A percentile compares a stretch with the other conserved stretches of the same genome.
phyloP scores from a whole-genome alignment of 306 rosid species.

The Prunus armeniaca region DNA sequence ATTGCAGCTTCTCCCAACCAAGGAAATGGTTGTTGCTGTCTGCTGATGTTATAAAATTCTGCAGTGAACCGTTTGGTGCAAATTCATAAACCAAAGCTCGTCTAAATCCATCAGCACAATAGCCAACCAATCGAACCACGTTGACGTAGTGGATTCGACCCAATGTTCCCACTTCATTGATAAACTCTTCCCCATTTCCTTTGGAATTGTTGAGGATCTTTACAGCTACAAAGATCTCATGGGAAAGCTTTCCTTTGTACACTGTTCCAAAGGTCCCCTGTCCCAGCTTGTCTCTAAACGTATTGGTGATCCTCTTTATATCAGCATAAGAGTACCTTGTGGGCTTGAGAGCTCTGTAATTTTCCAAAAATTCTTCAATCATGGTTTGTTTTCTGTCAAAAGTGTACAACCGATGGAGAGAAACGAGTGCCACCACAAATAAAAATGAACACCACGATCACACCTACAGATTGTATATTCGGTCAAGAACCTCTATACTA shows the following conservation, averaged over 20 bases:
- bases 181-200: too few species aligned
- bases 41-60: not conserved
- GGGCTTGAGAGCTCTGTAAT: not conserved
- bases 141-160: too few species aligned
- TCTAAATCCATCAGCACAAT: too few species aligned
- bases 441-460: not conserved
- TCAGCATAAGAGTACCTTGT: not conserved
- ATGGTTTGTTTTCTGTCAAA: not conserved
- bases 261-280: slow-evolving; percentile 1
- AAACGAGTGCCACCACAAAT: not conserved
- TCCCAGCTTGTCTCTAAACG: not conserved
- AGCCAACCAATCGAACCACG: too few species aligned
- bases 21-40: not conserved
- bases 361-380: slow-evolving; percentile 7
- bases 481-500: too few species aligned
- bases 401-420: not conserved
- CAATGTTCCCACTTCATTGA: too few species aligned
- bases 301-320: not conserved
- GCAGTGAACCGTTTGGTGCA: too few species aligned
- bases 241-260: not conserved
- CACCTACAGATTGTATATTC: not conserved
- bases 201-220: too few species aligned
- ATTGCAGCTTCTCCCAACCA: not conserved
- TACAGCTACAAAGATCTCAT: not conserved
- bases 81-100: too few species aligned